Percentiles rank a stretch among this genome's conserved stretches.
phyloP scores from a whole-genome alignment of 345 rosid species.

The Pelargonium nanum region DNA sequence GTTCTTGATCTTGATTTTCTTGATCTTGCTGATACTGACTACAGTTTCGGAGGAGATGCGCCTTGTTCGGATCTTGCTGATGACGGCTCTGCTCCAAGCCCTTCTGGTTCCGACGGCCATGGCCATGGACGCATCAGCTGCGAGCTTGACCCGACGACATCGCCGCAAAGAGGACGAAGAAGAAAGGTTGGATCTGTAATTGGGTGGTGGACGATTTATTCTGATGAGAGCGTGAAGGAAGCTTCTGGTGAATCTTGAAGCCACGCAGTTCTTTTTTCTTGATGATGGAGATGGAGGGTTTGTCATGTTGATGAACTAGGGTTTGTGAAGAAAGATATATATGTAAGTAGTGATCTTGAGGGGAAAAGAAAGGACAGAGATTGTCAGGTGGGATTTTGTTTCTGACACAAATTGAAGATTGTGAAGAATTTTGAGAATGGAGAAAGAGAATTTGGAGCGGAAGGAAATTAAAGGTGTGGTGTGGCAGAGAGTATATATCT shows the following conservation, averaged over 20 bases:
- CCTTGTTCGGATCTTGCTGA: constrained; percentile 21
- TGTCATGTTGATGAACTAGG: constrained; percentile 1
- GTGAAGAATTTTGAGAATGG: too few relatives aligned
- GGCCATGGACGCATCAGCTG: constrained; percentile 51
- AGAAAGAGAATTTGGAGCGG: background rate
- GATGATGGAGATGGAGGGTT: constrained; percentile 7
- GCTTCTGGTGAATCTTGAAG: constrained; percentile 26
- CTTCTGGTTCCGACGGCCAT: constrained; percentile 33
- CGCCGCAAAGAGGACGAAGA: constrained; percentile 10
- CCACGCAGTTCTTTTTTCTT: constrained; percentile 8
- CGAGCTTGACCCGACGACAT: constrained; percentile 27
- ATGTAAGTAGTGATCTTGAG: too few relatives aligned
- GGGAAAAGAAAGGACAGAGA: too few relatives aligned
- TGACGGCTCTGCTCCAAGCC: constrained; percentile 42
- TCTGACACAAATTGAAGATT: too few relatives aligned
- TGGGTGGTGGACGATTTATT: constrained; percentile 14
- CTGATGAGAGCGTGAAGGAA: constrained; percentile 32
- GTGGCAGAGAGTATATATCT: constrained; percentile 6
- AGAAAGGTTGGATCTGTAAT: background rate
- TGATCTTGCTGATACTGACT: background rate
- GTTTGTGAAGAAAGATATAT: constrained; percentile 15
- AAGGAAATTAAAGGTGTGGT: constrained; percentile 8
- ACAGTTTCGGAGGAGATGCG: background rate
- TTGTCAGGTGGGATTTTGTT: too few relatives aligned
- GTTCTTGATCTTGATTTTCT: constrained; percentile 2